Evolutionary conservation across 1,284 basidiomycete genomes (phyloP), one percentile per base, ranked within the genome.

Genomic region (Irpex sp.): DNA sequence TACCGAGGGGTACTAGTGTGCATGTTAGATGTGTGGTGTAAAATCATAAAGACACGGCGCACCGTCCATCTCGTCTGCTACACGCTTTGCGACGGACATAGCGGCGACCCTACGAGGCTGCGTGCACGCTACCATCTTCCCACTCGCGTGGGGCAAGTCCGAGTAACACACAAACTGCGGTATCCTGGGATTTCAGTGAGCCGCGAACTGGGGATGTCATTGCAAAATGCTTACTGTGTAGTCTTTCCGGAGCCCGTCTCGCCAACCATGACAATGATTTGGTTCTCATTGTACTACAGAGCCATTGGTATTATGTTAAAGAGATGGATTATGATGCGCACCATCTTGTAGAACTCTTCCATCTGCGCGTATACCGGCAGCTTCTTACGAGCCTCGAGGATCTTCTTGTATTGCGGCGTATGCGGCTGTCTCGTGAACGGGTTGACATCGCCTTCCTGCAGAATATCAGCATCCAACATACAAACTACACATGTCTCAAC

Each of bases 181-280:
- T 71, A 99, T 97, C 61, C 74, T 76, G 61, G 57, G 6, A 19
- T 4, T 21, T 33, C 51, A 60, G 36, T 9, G 21, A 55, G n/a
- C 10, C 10, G 19, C n/a, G 21, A 54, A 1, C 36, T 37, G 23
- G 35, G 21, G 53, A 21, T 54, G 47, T 28, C 28, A 59, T 28
- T n/a, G 58, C 54, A 47, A 23, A 42, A 69, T 75, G 14, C 86
- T 69, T 72, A 94, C 91, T 98, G 96, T 47, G 96, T 98, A 1
- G 97, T 98, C 80, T 99, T 99, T 60, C 96, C 97, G 28, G 94
- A 95, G 10, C 97, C 96, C 1, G 97, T 98, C 80, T 99, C 96
- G 69, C 96, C 96, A 67, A 98, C 94, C 87, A 99, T 93, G 61
- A 99, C 88, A 56, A 94, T 91, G 67, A 96, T 89, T 78, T 97